phyloP scores from a whole-genome alignment of 306 rosid genomes.

The Begonia fuchsioides region DNA sequence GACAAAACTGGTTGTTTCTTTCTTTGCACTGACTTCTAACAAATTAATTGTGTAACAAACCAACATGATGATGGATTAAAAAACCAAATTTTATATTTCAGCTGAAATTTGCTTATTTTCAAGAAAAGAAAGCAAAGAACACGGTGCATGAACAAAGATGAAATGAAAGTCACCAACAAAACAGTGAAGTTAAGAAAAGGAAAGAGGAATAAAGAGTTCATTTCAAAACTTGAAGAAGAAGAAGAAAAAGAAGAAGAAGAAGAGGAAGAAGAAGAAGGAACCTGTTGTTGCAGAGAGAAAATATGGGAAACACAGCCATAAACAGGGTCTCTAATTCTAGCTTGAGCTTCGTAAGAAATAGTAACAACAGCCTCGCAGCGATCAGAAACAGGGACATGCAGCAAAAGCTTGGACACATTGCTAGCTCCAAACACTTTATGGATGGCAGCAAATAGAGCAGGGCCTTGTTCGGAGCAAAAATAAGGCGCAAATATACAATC shows the following conservation, averaged over 20 bases:
- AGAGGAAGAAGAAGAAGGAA: constrained; percentile 1
- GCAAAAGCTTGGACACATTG: constrained; percentile 68
- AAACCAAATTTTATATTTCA: no score
- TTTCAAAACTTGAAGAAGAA: not conserved
- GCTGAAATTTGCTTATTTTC: no score
- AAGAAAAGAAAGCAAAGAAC: no score
- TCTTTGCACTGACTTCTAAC: no score
- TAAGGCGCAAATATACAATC: constrained; percentile 91
- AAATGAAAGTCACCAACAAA: no score
- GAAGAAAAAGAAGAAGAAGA: not conserved
- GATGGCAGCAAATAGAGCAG: constrained; percentile 84
- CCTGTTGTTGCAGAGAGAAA: constrained; percentile 95
- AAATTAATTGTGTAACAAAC: no score
- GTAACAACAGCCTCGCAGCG: constrained; percentile 93
- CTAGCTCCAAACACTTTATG: constrained; percentile 97
- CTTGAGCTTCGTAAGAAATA: constrained; percentile 92
- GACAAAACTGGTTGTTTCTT: not conserved
- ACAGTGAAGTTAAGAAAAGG: no score
- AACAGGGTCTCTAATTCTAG: constrained; percentile 77
- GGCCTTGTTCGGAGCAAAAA: constrained; percentile 82
- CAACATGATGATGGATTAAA: no score
- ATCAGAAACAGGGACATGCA: constrained; percentile 68
- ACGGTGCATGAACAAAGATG: no score
- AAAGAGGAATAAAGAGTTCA: no score
- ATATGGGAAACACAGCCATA: constrained; percentile 96